Percentiles rank a stretch among this genome's conserved stretches.
Conservation (phyloP, 805 yeast genomes). For the Diddensiella transvaalensis region DNA sequence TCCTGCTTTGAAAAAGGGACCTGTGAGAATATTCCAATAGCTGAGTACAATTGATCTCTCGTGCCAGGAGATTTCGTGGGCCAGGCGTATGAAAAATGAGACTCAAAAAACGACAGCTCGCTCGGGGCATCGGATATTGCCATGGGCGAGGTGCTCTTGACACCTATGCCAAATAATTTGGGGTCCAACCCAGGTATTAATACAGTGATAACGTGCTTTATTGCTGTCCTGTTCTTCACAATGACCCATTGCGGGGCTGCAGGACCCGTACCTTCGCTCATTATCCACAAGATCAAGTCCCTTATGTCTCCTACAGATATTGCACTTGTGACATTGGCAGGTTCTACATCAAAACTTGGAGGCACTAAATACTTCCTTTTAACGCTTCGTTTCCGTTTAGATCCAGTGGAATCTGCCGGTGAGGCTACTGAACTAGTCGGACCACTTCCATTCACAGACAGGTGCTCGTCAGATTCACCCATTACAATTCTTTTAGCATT, state of each 20-base stretch:
- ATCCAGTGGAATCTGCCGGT: constrained; percentile 9
- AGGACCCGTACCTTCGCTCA: constrained; percentile 36
- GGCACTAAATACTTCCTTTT: constrained; percentile 14
- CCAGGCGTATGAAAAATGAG: constrained; percentile 41
- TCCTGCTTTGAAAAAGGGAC: constrained; percentile 59
- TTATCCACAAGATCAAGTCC: constrained; percentile 43
- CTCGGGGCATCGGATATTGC: constrained; percentile 8
- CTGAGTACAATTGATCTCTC: constrained; percentile 51
- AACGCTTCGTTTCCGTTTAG: constrained; percentile 1
- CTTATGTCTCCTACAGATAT: constrained; percentile 41
- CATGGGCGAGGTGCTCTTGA: constrained; percentile 1
- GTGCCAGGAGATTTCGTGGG: constrained; percentile 67
- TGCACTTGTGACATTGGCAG: background rate
- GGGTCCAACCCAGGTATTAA: constrained; percentile 62
- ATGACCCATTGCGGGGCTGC: constrained; percentile 49
- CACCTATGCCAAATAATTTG: constrained; percentile 40
- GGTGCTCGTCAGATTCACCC: too few species aligned
- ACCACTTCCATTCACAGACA: background rate
- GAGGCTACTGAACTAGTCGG: background rate
- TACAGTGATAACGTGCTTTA: constrained; percentile 55
- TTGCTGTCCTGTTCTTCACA: constrained; percentile 43
- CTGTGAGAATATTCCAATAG: constrained; percentile 51
- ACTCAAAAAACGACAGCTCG: constrained; percentile 35
- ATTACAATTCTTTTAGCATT: too few species aligned
- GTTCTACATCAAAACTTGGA: constrained; percentile 11